Conservation (phyloP, 805 yeast species). For the Pachysolen tannophilus region DNA sequence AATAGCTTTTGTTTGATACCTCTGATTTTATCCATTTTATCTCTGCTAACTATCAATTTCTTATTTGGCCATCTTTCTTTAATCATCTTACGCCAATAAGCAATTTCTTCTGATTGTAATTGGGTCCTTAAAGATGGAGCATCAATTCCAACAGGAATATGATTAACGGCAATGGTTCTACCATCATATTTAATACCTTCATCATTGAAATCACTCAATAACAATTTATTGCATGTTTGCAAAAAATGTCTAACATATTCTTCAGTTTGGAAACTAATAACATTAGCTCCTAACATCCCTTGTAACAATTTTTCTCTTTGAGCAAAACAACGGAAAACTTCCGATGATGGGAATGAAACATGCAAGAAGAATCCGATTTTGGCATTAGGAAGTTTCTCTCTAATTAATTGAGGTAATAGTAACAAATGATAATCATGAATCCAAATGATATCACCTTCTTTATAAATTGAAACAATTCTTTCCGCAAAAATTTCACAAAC, state of each 20-base stretch:
- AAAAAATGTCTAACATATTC: slow-evolving; percentile 92
- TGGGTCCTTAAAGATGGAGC: slow-evolving; percentile 43
- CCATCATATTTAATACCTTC: slow-evolving; percentile 55
- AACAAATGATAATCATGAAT: slow-evolving; percentile 89
- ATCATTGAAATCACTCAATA: slow-evolving; percentile 74
- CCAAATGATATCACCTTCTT: slow-evolving; percentile 79
- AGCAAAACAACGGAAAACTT: slow-evolving; percentile 90
- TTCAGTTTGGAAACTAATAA: slow-evolving; percentile 81
- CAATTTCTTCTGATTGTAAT: slow-evolving; percentile 39
- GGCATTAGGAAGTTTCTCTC: slow-evolving; percentile 70
- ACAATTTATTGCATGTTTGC: slow-evolving; percentile 78
- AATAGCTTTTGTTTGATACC: slow-evolving; percentile 83
- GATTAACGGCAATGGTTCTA: slow-evolving; percentile 43
- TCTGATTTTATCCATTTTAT: slow-evolving; percentile 78
- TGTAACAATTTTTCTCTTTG: slow-evolving; percentile 67
- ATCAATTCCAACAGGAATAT: slow-evolving; percentile 76
- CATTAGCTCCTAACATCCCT: slow-evolving; percentile 86
- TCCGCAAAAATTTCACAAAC: slow-evolving; percentile 80
- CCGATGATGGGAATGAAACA: slow-evolving; percentile 91
- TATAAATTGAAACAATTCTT: slow-evolving; percentile 56
- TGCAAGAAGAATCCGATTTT: slow-evolving; percentile 89
- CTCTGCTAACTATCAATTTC: slow-evolving; percentile 75
- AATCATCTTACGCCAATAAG: slow-evolving; percentile 60
- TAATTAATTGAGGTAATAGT: slow-evolving; percentile 77
- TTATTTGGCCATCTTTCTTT: slow-evolving; percentile 72